Percentiles rank a stretch among this genome's conserved stretches.
Evolutionary conservation across 2,329 filamentous ascomycete genomes (phyloP).

Genomic region (Pyrenochaeta sp.): DNA sequence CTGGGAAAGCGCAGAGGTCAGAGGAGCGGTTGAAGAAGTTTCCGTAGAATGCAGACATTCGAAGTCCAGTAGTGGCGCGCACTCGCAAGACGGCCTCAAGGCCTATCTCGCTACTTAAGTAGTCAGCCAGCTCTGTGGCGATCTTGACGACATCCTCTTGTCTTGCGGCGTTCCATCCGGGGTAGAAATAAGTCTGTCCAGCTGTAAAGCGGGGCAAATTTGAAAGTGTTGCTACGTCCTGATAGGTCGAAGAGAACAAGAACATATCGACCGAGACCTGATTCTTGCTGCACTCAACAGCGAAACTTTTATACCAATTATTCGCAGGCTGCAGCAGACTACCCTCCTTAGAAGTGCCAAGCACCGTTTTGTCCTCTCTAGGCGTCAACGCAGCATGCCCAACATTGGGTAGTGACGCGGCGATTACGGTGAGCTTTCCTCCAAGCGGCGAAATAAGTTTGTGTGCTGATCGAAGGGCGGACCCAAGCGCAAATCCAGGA

Average conservation of each 20-base stretch:
- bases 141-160: conserved; percentile 98
- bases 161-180: conserved; percentile 93
- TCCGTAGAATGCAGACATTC: conserved; percentile 98
- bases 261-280: conserved; percentile 81
- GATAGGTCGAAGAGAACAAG: conserved; percentile 61
- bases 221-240: conserved; percentile 95
- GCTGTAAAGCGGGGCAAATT: conserved; percentile 96
- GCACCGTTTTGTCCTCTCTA: conserved; percentile 93
- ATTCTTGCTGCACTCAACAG: conserved; percentile 98
- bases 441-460: conserved; percentile 94
- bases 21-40: conserved; percentile 99
- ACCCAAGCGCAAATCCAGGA: conserved; percentile 91
- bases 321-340: conserved; percentile 87
- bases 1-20: conserved; percentile 96
- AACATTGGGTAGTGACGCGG: conserved; percentile 86
- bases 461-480: conserved; percentile 89
- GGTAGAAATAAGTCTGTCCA: conserved; percentile 98
- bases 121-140: conserved; percentile 94
- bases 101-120: conserved; percentile 94
- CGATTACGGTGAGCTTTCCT: conserved; percentile 93
- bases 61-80: conserved; percentile 89
- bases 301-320: conserved; percentile 99
- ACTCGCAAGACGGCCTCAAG: conserved; percentile 95
- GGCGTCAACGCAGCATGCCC: conserved; percentile 87
- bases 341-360: conserved; percentile 93